Base-by-base conservation (phyloP, 139 green algal species). In the Diplosphaera chodatii region DNA sequence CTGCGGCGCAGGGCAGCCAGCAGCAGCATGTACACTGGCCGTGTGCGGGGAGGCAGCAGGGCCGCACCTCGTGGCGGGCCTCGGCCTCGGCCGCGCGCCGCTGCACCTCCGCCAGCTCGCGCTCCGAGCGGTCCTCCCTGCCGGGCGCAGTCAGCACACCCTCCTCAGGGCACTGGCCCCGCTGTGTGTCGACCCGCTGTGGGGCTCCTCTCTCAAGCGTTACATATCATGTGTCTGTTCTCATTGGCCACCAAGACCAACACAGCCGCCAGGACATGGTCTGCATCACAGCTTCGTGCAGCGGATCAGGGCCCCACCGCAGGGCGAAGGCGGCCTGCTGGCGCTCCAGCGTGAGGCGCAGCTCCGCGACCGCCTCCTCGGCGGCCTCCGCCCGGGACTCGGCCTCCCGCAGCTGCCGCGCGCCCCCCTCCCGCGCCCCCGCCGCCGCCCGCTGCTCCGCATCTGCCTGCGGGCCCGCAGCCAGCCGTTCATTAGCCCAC, bases 31-130 rank as follows among this genome's bases (percentile, higher is more conserved):
- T n/a, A n/a, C n/a, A n/a, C n/a, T n/a, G n/a, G n/a, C n/a, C n/a
- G n/a, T n/a, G n/a, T n/a, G n/a, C n/a, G n/a, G n/a, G n/a, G n/a
- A n/a, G n/a, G n/a, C n/a, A n/a, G n/a, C n/a, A n/a, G 16, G 48
- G 4, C 16, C 18, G 16, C 48, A 59, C 48, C 48, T 75, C 69
- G 77, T 98, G 91, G 23, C 91, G 83, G 67, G 83, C 63, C 82
- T 98, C 94, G 5, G 94, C 90, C 23, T 73, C 87, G 40, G 91
- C 85, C 56, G 83, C 89, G 22, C 86, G 80, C 48, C 79, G 71
- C 82, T 91, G 84, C 75, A 96, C 66, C 62, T 85, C 87, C 0
- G 72, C 27, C 32, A 93, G 32, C 69, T 95, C 90, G 55, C 82
- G 77, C 40, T 75, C 34, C 32, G 85, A 67, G 34, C 78, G 23